Base-by-base conservation (phyloP, 2,329 filamentous ascomycete genomes). In the Penicillium oxalicum region DNA sequence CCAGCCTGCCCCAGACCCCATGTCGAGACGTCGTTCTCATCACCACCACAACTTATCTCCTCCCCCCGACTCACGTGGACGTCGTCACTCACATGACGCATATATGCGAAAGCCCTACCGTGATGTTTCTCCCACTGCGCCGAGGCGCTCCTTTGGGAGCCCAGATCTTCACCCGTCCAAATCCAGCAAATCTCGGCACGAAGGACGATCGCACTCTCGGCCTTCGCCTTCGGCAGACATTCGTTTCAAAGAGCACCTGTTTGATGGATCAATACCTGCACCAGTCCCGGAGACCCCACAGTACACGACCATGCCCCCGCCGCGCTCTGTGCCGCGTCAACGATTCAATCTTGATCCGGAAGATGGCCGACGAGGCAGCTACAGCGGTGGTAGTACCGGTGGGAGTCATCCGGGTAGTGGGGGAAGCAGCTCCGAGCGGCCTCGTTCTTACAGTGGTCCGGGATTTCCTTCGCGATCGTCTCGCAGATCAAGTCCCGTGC, bases 71-170 rank as follows among this genome's bases (percentile, higher is more conserved):
- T 50, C 54, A 13, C 54, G 60, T 24, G 54, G 61, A 4, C 63
- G 67, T 25, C 64, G 66, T 4, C 68, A 68, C 52, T 69, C 65
- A 3, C 68, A 71, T 39, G 68, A 71, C 40, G 60, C 65, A 5
- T 68, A 67, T 40, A 59, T 51, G 3, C 60, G 64, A 18, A 59
- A 57, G 51, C 63, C 62, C 2, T 52, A 55, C 11, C 56, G 61
- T 36, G 63, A 68, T 8, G 44, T 61, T 3, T 67, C 65, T 0
- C 60, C 66, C 5, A 28, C 49, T 27, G 50, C 49, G 8, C 46
- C 54, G 5, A 43, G 40, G 9, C 48, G 49, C 29, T 18, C 43
- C 7, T 36, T 40, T 24, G 40, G 24, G 7, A 48, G 49, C 27
- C 35, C 59, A 9, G 55, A 58, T n/a, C 44, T 28, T 4, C 49